phyloP scores from a whole-genome alignment of 768 basidiomycete genomes.

The Tricholoma terreum region DNA sequence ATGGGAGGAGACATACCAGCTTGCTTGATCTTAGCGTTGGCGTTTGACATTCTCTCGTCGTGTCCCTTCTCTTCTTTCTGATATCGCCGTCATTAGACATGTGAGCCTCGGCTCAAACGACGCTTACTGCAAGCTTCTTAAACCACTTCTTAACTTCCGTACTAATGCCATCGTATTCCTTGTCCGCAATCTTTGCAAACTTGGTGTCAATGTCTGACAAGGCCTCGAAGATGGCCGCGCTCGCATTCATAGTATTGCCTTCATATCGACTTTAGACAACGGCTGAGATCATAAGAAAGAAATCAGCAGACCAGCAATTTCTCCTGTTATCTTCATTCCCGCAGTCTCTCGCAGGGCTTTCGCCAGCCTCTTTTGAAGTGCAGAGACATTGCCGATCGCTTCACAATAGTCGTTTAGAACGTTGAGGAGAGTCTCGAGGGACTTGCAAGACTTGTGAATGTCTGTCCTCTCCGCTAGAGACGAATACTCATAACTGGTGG shows the following conservation, averaged over 20 bases:
- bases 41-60: slow-evolving; percentile 63
- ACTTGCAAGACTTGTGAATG: slow-evolving; percentile 79
- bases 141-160: slow-evolving; percentile 82
- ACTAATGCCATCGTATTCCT: slow-evolving; percentile 64
- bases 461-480: slow-evolving; percentile 59
- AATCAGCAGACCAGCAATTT: slow-evolving; percentile 55
- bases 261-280: slow-evolving; percentile 11
- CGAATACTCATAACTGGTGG: slow-evolving; percentile 9
- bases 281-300: neutral
- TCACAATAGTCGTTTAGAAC: slow-evolving; percentile 76
- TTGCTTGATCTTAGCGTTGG: slow-evolving; percentile 74
- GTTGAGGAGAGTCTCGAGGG: slow-evolving; percentile 64
- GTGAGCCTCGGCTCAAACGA: slow-evolving; percentile 1
- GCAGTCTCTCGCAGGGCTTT: slow-evolving; percentile 70
- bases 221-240: slow-evolving; percentile 65
- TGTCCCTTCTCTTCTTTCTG: slow-evolving; percentile 82
- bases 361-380: slow-evolving; percentile 71
- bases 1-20: slow-evolving; percentile 46
- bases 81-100: neutral
- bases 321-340: slow-evolving; percentile 52
- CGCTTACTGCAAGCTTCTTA: slow-evolving; percentile 73
- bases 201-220: slow-evolving; percentile 70
- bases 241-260: slow-evolving; percentile 69
- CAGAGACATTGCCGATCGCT: slow-evolving; percentile 55
- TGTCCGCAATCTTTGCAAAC: slow-evolving; percentile 72